Conservation (phyloP, 345 rosid genomes). For the Raphanus raphanistrum region DNA sequence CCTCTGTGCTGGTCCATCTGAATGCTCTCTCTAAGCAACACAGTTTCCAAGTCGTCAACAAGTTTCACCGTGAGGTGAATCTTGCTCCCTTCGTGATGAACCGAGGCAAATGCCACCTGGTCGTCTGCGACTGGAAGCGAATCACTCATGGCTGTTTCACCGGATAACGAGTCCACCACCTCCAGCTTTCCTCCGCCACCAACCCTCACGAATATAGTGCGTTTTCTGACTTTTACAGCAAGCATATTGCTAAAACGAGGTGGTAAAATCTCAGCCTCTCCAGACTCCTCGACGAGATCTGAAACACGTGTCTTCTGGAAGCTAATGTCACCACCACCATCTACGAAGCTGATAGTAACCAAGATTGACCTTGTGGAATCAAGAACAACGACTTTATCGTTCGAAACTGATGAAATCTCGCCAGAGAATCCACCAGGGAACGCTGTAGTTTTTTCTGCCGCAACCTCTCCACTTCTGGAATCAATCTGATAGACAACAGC, state of each 20-base stretch:
- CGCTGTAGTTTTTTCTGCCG: slow-evolving; percentile 55
- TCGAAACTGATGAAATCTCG: slow-evolving; percentile 62
- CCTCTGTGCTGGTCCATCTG: slow-evolving; percentile 74
- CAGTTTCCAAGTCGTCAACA: slow-evolving; percentile 60
- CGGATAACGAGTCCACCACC: slow-evolving; percentile 56
- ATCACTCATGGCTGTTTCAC: slow-evolving; percentile 72
- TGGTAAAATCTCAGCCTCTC: slow-evolving; percentile 57
- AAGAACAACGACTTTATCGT: slow-evolving; percentile 59
- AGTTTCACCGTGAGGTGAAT: slow-evolving; percentile 73
- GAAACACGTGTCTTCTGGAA: slow-evolving; percentile 58
- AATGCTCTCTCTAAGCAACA: slow-evolving; percentile 73
- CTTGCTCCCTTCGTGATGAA: slow-evolving; percentile 60
- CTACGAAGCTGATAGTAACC: slow-evolving; percentile 53
- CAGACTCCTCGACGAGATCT: slow-evolving; percentile 55
- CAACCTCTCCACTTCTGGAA: slow-evolving; percentile 68
- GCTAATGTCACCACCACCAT: slow-evolving; percentile 51
- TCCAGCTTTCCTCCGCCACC: slow-evolving; percentile 61
- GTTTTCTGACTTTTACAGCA: slow-evolving; percentile 50
- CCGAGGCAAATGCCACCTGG: slow-evolving; percentile 70
- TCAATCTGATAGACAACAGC: slow-evolving; percentile 64
- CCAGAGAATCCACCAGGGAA: slow-evolving; percentile 77
- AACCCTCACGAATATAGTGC: slow-evolving; percentile 53
- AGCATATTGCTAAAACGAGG: slow-evolving; percentile 57
- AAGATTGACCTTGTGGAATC: slow-evolving; percentile 65
- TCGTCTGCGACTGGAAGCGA: slow-evolving; percentile 63